phyloP scores from a whole-genome alignment of 129 eudicot genomes.

The Lactuca saligna region DNA sequence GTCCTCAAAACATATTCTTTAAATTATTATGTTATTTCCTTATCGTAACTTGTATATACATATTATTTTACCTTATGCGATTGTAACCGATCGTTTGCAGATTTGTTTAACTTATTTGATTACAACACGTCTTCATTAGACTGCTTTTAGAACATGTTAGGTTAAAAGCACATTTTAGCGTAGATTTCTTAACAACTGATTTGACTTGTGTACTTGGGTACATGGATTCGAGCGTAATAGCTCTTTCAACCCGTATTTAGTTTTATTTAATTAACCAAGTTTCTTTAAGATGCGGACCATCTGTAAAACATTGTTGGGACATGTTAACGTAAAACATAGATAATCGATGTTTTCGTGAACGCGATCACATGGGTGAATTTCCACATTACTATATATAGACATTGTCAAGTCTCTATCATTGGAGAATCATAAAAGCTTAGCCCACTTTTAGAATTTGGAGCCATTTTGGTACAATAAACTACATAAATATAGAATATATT shows the following conservation, averaged over 20 bases:
- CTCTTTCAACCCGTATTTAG: neutral
- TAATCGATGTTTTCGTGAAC: neutral
- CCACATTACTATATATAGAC: slow-evolving; percentile 8
- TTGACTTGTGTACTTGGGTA: neutral
- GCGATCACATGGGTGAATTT: slow-evolving; percentile 14
- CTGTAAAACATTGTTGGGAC: neutral
- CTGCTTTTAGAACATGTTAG: neutral
- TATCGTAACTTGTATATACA: neutral
- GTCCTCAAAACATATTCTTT: neutral
- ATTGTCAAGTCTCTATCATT: slow-evolving; percentile 13
- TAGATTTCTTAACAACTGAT: neutral
- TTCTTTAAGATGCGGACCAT: slow-evolving; percentile 3
- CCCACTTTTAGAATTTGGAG: neutral
- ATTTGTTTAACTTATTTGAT: too few relatives aligned
- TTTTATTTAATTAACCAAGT: slow-evolving; percentile 3
- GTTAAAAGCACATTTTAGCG: neutral
- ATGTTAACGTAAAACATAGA: slow-evolving; percentile 13
- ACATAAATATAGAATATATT: too few relatives aligned
- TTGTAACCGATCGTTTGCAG: neutral
- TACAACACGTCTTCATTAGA: neutral
- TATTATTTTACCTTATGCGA: neutral
- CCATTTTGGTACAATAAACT: neutral
- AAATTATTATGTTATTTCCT: too few relatives aligned
- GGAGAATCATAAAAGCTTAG: neutral
- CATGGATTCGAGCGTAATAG: neutral